Base-by-base conservation (phyloP, 345 rosid genomes). In the Carallia pectinifolia region DNA sequence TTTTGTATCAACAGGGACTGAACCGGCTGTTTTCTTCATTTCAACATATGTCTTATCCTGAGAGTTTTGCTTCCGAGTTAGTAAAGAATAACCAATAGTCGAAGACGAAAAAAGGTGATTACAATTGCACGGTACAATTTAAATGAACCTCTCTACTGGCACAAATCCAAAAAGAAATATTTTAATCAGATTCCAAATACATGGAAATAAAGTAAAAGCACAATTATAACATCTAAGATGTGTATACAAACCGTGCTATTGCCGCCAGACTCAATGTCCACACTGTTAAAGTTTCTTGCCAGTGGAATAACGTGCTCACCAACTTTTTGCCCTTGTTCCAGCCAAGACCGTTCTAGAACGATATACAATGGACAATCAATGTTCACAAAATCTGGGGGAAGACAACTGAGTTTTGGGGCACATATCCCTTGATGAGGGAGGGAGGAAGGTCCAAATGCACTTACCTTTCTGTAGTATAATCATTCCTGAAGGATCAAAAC, bases 291-390 rank as follows among this genome's bases (percentile, higher is more conserved):
- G 84, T 89, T 92, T 71, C 97, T 85, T 6, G 97, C 95, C 81
- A 90, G 72, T 62, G 99, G 99, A 60, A 96, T 76, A 74, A 96
- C 96, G 76, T 83, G 90, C 82, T 96, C 99, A 27, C 98, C 99
- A 52, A 92, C 87, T 65, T 79, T 83, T 69, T 73, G 81, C 63
- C 99, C 97, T 84, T 92, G 88, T 65, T 92, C 97, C 40, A 92
- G 88, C 96, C 95, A 96, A 7, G 85, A 77, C 69, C 96, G 86
- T 72, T 92, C 99, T 96, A 82, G 27, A 61, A 47, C 71, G 76
- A 27, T 38, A 13, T 53, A 17, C 3, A 6, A 9, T 19, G 15
- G 60, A 3, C 12, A 56, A 56, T 56, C 60, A 56, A 44, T 3
- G 7, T 27, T 15, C 29, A 27, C 15, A 56, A 27, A 16, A 56